phyloP scores from a whole-genome alignment of 1,284 basidiomycete species.

The Apiotrichum montevideense region DNA sequence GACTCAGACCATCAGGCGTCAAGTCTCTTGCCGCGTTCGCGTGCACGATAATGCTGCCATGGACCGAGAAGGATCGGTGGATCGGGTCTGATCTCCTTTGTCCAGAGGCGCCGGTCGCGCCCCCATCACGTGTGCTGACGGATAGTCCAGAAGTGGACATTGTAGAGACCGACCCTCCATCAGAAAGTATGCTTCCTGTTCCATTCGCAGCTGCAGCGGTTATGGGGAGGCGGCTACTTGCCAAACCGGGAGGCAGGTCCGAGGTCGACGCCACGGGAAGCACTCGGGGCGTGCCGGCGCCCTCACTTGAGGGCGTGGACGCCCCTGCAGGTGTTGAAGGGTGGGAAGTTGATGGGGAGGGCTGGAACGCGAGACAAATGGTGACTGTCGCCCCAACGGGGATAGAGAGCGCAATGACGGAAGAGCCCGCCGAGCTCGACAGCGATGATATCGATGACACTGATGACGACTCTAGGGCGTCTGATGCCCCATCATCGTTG shows the following conservation, averaged over 20 bases:
- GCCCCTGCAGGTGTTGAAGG: conserved; percentile 13
- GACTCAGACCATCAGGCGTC: neutral
- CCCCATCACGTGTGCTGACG: neutral
- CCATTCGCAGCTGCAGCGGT: neutral
- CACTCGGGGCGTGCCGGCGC: conserved; percentile 34
- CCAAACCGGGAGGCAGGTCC: conserved; percentile 8
- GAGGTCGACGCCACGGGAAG: conserved; percentile 18
- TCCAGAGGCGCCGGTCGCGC: neutral
- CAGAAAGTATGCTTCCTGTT: conserved; percentile 7
- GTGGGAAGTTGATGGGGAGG: conserved; percentile 17
- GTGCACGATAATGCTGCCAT: conserved; percentile 38
- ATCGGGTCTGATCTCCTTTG: conserved; percentile 30
- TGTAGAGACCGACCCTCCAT: neutral
- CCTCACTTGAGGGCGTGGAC: conserved; percentile 22
- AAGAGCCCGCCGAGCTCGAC: conserved; percentile 18
- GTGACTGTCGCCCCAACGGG: conserved; percentile 17
- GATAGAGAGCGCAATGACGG: conserved; percentile 22
- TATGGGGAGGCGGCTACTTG: conserved; percentile 6
- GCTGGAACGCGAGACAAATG: conserved; percentile 36
- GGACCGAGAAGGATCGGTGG: conserved; percentile 39
- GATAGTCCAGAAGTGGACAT: conserved; percentile 5
- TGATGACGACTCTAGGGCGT: conserved; percentile 18
- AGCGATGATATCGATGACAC: conserved; percentile 27
- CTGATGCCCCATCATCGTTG: conserved; percentile 23
- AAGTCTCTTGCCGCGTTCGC: conserved; percentile 12